phyloP scores from a whole-genome alignment of 805 yeast species.

The Kodamaea kaohsiungensis region DNA sequence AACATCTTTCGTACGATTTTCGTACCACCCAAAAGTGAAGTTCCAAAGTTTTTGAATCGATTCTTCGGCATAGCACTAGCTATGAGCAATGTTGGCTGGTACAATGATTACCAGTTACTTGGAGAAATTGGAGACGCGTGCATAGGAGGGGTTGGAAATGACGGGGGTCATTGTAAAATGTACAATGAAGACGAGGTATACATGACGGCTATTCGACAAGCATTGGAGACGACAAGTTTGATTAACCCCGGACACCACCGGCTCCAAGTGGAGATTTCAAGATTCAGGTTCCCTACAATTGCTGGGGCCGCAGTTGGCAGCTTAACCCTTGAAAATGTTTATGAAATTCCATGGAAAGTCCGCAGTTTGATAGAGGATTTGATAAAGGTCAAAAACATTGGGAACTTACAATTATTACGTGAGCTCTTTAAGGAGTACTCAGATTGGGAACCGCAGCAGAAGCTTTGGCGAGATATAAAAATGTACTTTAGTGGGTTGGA shows the following conservation, averaged over 20 bases:
- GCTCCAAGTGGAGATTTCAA: conserved; percentile 10
- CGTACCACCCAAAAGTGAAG: conserved; percentile 17
- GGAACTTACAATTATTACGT: conserved; percentile 21
- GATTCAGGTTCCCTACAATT: not conserved
- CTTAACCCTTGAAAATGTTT: conserved; percentile 17
- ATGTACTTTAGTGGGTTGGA: conserved; percentile 9
- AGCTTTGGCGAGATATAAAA: conserved; percentile 14
- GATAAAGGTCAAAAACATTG: conserved; percentile 31
- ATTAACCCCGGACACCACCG: conserved; percentile 13
- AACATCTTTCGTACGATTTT: conserved; percentile 34
- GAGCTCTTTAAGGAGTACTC: conserved; percentile 22
- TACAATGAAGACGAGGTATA: conserved; percentile 27
- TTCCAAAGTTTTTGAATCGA: conserved; percentile 29
- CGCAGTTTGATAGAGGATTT: conserved; percentile 40
- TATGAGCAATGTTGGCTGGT: conserved; percentile 37
- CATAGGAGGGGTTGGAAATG: conserved; percentile 20
- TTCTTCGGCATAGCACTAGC: conserved; percentile 30
- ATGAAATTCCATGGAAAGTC: conserved; percentile 39
- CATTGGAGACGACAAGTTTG: conserved; percentile 39
- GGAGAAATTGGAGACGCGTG: conserved; percentile 32
- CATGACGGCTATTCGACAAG: conserved; percentile 28
- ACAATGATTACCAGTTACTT: conserved; percentile 30
- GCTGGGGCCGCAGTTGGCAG: not conserved
- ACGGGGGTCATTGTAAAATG: conserved; percentile 31
- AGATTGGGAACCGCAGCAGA: conserved; percentile 4